phyloP scores from a whole-genome alignment of 1,284 basidiomycete species.

The Malassezia equina region DNA sequence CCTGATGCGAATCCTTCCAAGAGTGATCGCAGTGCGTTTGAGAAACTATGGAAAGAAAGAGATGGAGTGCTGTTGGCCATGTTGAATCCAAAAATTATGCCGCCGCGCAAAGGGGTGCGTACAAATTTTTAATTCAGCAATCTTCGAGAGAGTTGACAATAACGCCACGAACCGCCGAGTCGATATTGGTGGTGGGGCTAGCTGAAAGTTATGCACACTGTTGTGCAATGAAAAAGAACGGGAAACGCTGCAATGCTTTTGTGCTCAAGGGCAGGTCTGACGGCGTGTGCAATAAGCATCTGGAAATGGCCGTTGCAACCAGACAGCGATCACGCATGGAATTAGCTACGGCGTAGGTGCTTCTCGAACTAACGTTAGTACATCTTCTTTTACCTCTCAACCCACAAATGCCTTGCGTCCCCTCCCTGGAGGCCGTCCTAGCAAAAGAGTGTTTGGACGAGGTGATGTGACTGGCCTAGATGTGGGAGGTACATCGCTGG shows the following conservation, averaged over 20 bases:
- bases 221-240: constrained; percentile 60
- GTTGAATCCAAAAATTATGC: constrained; percentile 71
- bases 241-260: constrained; percentile 64
- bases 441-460: not conserved
- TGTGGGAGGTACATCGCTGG: not conserved
- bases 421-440: not conserved
- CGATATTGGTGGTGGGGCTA: constrained; percentile 74
- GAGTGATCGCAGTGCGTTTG: constrained; percentile 60
- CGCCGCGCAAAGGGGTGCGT: not conserved
- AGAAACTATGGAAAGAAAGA: constrained; percentile 67
- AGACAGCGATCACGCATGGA: constrained; percentile 13
- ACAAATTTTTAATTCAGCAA: not conserved
- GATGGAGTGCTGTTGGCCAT: constrained; percentile 82
- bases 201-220: constrained; percentile 76
- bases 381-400: not conserved
- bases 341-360: constrained; percentile 9
- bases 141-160: constrained; percentile 67
- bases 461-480: not conserved
- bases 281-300: constrained; percentile 11
- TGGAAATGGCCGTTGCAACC: constrained; percentile 4
- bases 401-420: not conserved
- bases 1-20: not conserved
- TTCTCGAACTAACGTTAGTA: not conserved
- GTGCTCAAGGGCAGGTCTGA: constrained; percentile 13
- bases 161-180: constrained; percentile 68